These are phyloP conservation scores for Dryadomyces quercus-mongolicae DNA, from an alignment of 2,329 filamentous ascomycete genomes.

Conservation along the genomic window DNA sequence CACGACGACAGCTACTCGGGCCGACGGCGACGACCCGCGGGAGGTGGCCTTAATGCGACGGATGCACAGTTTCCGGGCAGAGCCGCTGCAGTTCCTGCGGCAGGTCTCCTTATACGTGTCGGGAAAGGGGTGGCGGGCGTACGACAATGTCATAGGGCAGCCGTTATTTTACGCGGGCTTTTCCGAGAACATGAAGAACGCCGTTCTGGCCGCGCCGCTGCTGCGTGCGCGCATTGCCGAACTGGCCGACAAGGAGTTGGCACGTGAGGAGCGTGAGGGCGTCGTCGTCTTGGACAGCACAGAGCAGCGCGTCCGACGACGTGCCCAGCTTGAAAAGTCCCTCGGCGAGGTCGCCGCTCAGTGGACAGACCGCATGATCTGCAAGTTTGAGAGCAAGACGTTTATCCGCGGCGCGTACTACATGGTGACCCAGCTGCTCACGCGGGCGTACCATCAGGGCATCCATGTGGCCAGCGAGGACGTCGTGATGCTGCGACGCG, in stretches of 20 bases:
- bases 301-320: constrained; percentile 41
- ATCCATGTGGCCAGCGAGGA: constrained; percentile 96
- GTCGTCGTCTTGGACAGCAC: constrained; percentile 19
- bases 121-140: constrained; percentile 88
- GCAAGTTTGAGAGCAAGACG: constrained; percentile 91
- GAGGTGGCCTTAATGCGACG: constrained; percentile 64
- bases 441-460: constrained; percentile 88
- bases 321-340: constrained; percentile 55
- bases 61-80: constrained; percentile 73
- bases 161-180: constrained; percentile 90
- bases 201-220: constrained; percentile 63
- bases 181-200: constrained; percentile 74
- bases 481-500: constrained; percentile 66
- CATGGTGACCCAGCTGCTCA: constrained; percentile 72
- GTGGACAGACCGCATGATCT: constrained; percentile 92
- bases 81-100: constrained; percentile 67
- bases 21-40: constrained; percentile 5
- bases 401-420: constrained; percentile 94
- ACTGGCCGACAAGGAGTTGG: constrained; percentile 62
- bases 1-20: no score
- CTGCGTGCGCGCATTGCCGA: constrained; percentile 63
- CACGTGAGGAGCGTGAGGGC: constrained; percentile 61
- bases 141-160: constrained; percentile 81
- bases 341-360: constrained; percentile 73
- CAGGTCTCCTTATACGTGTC: constrained; percentile 90